A percentile compares a stretch with the other conserved stretches of the same genome.
Evolutionary conservation across 1,284 basidiomycete genomes (phyloP).

Genomic region (Xerocomus cyaneibrunnescens): DNA sequence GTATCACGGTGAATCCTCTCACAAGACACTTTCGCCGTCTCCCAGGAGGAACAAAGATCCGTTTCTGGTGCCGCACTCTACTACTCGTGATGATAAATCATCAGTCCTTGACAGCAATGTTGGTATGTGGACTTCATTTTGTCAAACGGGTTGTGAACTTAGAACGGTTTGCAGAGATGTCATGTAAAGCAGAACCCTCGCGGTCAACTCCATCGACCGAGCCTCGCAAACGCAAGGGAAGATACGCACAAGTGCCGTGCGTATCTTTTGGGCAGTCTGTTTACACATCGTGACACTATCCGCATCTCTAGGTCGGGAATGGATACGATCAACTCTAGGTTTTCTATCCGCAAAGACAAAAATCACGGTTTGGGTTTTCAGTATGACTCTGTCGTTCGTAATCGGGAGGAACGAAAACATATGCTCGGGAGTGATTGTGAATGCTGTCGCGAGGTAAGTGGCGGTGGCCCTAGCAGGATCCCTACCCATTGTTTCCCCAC

Average conservation of each 20-base stretch:
- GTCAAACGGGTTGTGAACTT: neutral
- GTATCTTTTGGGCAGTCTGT: neutral
- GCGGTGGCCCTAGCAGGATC: neutral
- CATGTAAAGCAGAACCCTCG: conserved; percentile 34
- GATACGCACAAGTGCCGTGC: conserved; percentile 32
- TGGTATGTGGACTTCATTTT: conserved; percentile 13
- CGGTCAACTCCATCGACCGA: conserved; percentile 15
- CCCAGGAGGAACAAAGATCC: conserved; percentile 9
- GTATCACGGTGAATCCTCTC: conserved; percentile 16
- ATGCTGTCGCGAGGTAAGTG: conserved; percentile 77
- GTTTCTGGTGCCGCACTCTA: conserved; percentile 1
- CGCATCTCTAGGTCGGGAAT: conserved; percentile 27
- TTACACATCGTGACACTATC: neutral
- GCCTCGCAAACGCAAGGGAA: conserved; percentile 32
- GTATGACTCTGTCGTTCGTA: conserved; percentile 77
- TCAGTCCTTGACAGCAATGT: neutral
- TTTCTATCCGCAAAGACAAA: conserved; percentile 60
- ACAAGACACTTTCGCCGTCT: conserved; percentile 8
- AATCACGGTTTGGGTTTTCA: conserved; percentile 69
- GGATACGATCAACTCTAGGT: conserved; percentile 60
- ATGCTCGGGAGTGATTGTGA: conserved; percentile 84
- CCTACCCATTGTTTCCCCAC: neutral
- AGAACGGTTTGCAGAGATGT: conserved; percentile 11
- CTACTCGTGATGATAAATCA: neutral
- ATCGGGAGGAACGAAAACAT: conserved; percentile 59